Conservation (phyloP, 495 filamentous ascomycete genomes). For the Aspergillus nanangensis region DNA sequence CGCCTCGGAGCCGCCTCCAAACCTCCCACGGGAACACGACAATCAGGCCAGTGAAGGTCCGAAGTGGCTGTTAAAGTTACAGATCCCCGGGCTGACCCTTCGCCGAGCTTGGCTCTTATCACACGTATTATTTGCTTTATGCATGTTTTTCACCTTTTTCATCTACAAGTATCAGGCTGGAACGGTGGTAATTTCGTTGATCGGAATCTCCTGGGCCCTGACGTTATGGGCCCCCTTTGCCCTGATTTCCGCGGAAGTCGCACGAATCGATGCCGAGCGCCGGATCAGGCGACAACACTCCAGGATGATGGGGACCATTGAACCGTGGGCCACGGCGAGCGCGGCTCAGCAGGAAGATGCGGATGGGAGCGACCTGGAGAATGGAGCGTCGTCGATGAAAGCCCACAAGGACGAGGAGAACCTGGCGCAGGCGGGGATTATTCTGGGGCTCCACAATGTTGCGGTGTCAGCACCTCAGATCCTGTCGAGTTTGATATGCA, state of each 20-base stretch:
- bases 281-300: conserved; percentile 45
- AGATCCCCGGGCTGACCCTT: conserved; percentile 77
- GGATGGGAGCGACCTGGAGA: conserved; percentile 22
- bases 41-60: conserved; percentile 11
- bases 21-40: conserved; percentile 5
- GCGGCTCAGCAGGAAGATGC: too few species aligned
- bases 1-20: conserved; percentile 26
- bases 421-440: conserved; percentile 70
- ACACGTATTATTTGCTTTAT: conserved; percentile 70
- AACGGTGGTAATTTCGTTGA: conserved; percentile 67
- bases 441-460: conserved; percentile 90
- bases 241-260: conserved; percentile 83
- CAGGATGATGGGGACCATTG: too few species aligned
- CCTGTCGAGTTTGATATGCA: conserved; percentile 75
- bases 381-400: conserved; percentile 15
- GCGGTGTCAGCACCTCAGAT: conserved; percentile 85
- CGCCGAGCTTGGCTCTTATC: conserved; percentile 80
- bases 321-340: conserved; percentile 3
- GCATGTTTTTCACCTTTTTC: conserved; percentile 79
- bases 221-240: conserved; percentile 91
- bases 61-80: conserved; percentile 49
- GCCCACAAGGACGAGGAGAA: conserved; percentile 22
- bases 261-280: conserved; percentile 66
- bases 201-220: conserved; percentile 85
- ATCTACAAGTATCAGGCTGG: conserved; percentile 61